phyloP scores from a whole-genome alignment of 192 early-diverging fungal species.

The Cladochytrium replicatum region DNA sequence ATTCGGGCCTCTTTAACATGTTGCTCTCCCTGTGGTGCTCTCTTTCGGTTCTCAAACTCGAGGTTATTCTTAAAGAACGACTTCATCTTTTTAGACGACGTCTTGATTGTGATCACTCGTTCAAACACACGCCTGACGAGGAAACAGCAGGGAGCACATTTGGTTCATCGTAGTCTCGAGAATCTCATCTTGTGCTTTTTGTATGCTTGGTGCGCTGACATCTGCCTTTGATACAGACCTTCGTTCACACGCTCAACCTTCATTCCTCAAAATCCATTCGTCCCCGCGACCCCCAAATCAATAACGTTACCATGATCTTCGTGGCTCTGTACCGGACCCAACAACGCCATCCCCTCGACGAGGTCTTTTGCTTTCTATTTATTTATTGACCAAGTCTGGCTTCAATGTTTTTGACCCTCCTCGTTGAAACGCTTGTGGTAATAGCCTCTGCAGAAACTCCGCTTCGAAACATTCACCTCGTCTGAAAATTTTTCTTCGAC shows the following conservation, averaged over 20 bases:
- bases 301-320: slow-evolving; percentile 93
- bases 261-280: slow-evolving; percentile 70
- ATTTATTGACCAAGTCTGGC: slow-evolving; percentile 67
- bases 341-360: slow-evolving; percentile 57
- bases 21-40: slow-evolving; percentile 64
- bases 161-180: too few relatives aligned
- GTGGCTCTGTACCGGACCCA: slow-evolving; percentile 63
- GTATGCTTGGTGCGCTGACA: too few relatives aligned
- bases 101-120: slow-evolving; percentile 76
- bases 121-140: slow-evolving; percentile 73
- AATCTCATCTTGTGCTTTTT: too few relatives aligned
- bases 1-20: slow-evolving; percentile 81
- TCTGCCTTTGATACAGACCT: too few relatives aligned
- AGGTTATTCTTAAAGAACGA: slow-evolving; percentile 99
- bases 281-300: slow-evolving; percentile 54
- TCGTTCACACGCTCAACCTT: too few relatives aligned
- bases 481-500: slow-evolving; percentile 20
- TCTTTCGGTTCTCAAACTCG: slow-evolving; percentile 84
- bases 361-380: slow-evolving; percentile 56
- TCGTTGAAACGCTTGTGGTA: too few relatives aligned
- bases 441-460: too few relatives aligned
- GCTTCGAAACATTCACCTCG: slow-evolving; percentile 17
- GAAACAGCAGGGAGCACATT: too few relatives aligned
- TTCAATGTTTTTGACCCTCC: slow-evolving; percentile 60
- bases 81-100: slow-evolving; percentile 97